Evolutionary conservation across 345 rosid species (phyloP), one percentile per base, ranked within the genome.

Genomic region (Corchorus olitorius): DNA sequence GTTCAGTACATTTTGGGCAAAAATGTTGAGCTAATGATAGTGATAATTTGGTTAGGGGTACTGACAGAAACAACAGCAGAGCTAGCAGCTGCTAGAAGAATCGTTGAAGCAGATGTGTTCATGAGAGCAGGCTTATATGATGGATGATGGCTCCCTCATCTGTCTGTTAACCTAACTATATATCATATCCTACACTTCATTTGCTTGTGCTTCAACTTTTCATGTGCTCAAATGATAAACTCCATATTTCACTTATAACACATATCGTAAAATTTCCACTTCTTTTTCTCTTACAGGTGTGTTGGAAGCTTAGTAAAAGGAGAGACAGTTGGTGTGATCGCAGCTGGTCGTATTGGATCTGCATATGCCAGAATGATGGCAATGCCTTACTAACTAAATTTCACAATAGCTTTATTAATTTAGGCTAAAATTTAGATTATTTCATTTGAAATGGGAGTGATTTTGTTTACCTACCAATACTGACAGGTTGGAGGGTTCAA

Each of bases 311-410:
- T 96, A 79, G 97, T 96, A 73, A 93, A 93, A 86, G 99, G 99
- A 70, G 98, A 93, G 73, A 93, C 99, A 64, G 94, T 96, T 75
- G 99, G 98, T 76, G 99, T 96, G 66, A 93, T 96, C 80, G 99
- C 98, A 70, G 98, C 98, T 72, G 98, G 99, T 74, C 97, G 96
- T 72, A 95, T 95, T n/a, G 98, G 98, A 60, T 95, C 98, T 67
- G 97, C 99, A 19, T 96, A 96, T 77, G 98, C 98, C 53, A 89
- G 97, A 84, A 96, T 93, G 97, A 96, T 96, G 99, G 99, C 92
- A 85, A 77, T 33, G 12, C 58, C 70, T 76, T 72, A 37, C 17
- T 49, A 27, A 27, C 27, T 27, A 27, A 27, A 27, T 27, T 27
- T 0, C 27, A 27, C 1, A 27, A 27, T 27, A 27, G 27, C 27